These are phyloP conservation scores for Dactylellina leptospora DNA, from an alignment of 2,329 filamentous ascomycete genomes.

Conservation along the genomic window DNA sequence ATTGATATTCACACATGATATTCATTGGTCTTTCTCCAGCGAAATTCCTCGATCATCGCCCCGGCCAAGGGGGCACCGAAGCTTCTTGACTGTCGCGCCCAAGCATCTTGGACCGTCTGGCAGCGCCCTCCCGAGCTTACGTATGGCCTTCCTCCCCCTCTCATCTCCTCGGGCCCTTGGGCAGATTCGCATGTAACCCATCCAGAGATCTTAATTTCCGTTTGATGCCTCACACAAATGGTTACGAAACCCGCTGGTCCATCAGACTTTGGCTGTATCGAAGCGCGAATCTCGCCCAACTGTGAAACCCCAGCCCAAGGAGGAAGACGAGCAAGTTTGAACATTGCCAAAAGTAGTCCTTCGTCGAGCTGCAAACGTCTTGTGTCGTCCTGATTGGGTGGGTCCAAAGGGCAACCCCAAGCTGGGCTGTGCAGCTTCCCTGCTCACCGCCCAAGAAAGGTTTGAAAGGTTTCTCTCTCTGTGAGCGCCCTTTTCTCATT, in stretches of 20 bases:
- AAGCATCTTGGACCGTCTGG: background rate
- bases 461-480: too few relatives aligned
- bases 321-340: constrained; percentile 9
- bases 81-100: constrained; percentile 16
- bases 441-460: too few relatives aligned
- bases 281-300: constrained; percentile 41
- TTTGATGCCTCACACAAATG: constrained; percentile 33
- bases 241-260: constrained; percentile 40
- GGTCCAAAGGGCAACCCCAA: constrained; percentile 38
- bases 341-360: constrained; percentile 1
- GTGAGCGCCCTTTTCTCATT: constrained; percentile 30
- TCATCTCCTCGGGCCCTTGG: constrained; percentile 4
- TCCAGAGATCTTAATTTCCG: constrained; percentile 49
- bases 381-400: constrained; percentile 46
- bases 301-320: constrained; percentile 38
- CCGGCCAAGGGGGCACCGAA: constrained; percentile 30
- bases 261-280: constrained; percentile 25
- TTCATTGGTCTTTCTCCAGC: constrained; percentile 40
- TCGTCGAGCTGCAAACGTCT: constrained; percentile 28
- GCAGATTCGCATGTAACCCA: background rate
- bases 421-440: constrained; percentile 51
- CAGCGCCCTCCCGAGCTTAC: constrained; percentile 42
- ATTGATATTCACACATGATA: constrained; percentile 34
- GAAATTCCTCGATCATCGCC: constrained; percentile 16
- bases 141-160: constrained; percentile 10